These are phyloP conservation scores for Trichomonas vaginalis DNA, from an alignment of 208 protist genomes.

Conservation along the genomic window DNA sequence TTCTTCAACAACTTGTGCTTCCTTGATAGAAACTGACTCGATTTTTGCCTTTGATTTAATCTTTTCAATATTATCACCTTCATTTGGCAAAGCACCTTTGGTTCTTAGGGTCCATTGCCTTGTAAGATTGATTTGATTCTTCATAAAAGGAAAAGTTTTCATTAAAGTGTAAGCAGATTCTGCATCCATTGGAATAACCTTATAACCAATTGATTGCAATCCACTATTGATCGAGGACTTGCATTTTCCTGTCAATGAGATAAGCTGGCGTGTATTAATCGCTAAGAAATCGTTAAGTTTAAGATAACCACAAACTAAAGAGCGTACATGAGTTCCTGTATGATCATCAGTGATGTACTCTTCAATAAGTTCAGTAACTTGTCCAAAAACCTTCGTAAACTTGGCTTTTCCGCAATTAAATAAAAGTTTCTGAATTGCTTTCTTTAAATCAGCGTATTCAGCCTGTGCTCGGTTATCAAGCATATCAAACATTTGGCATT, in stretches of 20 bases:
- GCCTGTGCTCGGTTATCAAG: background rate
- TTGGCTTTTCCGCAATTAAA: background rate
- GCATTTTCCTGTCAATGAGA: background rate
- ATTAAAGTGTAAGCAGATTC: background rate
- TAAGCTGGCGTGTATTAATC: background rate
- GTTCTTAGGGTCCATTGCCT: background rate
- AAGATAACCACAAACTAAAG: background rate
- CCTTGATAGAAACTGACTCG: background rate
- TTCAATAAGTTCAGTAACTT: background rate
- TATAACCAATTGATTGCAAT: background rate
- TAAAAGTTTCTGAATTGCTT: background rate
- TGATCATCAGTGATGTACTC: background rate
- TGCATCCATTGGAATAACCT: background rate
- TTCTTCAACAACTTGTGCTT: background rate
- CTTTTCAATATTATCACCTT: background rate
- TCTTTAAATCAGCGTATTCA: background rate
- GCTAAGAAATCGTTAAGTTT: background rate
- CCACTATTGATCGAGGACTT: background rate
- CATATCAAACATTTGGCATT: background rate
- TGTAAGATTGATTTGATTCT: background rate
- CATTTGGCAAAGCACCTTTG: background rate
- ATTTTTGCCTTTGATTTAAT: background rate
- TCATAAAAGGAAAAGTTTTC: background rate
- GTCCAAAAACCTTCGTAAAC: background rate
- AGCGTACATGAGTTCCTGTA: background rate